phyloP scores from a whole-genome alignment of 192 early-diverging fungal species.

The Obelidium mucronatum region DNA sequence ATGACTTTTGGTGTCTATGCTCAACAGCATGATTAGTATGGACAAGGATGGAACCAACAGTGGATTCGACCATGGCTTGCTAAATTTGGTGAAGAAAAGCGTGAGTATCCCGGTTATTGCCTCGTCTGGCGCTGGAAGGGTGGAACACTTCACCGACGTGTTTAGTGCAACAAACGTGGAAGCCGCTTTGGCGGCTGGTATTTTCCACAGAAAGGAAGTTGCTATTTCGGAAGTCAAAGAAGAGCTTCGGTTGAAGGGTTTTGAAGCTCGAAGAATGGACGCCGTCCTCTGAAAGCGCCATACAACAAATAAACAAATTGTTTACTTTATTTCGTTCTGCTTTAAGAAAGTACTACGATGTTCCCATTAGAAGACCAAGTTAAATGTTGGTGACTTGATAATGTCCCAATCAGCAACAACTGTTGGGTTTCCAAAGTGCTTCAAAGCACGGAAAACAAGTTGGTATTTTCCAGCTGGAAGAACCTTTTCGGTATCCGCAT shows the following conservation, averaged over 20 bases:
- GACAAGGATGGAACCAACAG: slow-evolving; percentile 98
- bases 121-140: slow-evolving; percentile 88
- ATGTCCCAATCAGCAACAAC: neutral
- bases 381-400: neutral
- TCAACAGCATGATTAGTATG: slow-evolving; percentile 62
- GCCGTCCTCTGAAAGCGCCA: neutral
- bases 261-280: slow-evolving; percentile 33
- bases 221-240: slow-evolving; percentile 87
- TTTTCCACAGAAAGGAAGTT: slow-evolving; percentile 97
- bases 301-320: too few species aligned
- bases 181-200: slow-evolving; percentile 96
- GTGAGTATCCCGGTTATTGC: slow-evolving; percentile 98
- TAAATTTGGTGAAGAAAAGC: slow-evolving; percentile 77
- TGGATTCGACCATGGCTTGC: slow-evolving; percentile 91
- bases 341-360: too few species aligned
- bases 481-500: neutral
- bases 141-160: slow-evolving; percentile 88
- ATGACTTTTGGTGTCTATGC: neutral
- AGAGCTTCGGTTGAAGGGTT: slow-evolving; percentile 59
- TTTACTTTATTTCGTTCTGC: too few species aligned
- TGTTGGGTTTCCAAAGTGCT: neutral
- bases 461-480: neutral
- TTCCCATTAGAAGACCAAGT: neutral
- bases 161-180: slow-evolving; percentile 89
- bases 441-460: neutral